Evolutionary conservation across 768 basidiomycete genomes (phyloP).

Genomic region (Lactarius indigo): DNA sequence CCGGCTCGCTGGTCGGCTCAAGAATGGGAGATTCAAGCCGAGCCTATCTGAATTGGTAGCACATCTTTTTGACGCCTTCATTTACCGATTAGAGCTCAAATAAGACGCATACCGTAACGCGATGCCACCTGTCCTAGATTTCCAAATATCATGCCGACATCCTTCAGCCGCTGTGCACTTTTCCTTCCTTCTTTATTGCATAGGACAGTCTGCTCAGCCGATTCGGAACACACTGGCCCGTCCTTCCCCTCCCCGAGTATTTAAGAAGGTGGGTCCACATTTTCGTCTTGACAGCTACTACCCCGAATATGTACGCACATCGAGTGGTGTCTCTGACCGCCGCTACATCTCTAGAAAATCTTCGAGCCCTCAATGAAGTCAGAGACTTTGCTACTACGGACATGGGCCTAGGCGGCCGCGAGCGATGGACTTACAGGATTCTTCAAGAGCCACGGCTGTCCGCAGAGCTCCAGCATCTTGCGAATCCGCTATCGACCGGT

Average conservation of each 20-base stretch:
- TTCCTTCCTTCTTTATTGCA: constrained; percentile 11
- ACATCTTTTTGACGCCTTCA: neutral
- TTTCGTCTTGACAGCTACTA: constrained; percentile 1
- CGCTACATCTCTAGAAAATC: constrained; percentile 45
- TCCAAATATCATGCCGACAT: constrained; percentile 25
- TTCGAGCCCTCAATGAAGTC: constrained; percentile 50
- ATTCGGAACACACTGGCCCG: neutral
- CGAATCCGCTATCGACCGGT: constrained; percentile 35
- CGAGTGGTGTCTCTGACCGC: constrained; percentile 41
- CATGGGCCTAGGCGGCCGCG: constrained; percentile 48
- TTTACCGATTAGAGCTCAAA: constrained; percentile 3
- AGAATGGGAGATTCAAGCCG: neutral
- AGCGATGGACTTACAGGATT: constrained; percentile 52
- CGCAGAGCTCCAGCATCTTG: constrained; percentile 38
- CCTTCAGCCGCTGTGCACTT: neutral
- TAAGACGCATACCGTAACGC: constrained; percentile 17
- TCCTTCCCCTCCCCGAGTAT: neutral
- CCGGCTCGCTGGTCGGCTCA: neutral
- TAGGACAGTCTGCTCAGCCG: constrained; percentile 1
- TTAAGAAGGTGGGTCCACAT: constrained; percentile 8
- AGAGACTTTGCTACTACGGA: constrained; percentile 50
- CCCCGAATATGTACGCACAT: constrained; percentile 26
- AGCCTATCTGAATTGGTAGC: neutral
- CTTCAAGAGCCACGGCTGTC: constrained; percentile 41
- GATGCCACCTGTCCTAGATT: constrained; percentile 22